Conservation (phyloP, 495 filamentous ascomycete genomes). For the Evansstolkia leycettana region DNA sequence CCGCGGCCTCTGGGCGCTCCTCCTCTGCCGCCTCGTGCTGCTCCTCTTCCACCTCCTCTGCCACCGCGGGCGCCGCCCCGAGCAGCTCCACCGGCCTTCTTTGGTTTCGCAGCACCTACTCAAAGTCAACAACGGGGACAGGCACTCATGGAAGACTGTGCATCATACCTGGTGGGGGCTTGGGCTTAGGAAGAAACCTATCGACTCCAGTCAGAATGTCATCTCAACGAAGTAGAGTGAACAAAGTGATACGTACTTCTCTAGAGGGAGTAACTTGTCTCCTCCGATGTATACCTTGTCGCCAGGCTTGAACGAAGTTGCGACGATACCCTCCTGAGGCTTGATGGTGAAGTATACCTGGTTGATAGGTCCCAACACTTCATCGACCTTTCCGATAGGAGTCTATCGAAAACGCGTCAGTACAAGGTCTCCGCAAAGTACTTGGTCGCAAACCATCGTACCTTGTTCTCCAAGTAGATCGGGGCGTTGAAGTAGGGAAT, state of each 20-base stretch:
- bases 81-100: conserved; percentile 30
- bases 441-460: conserved; percentile 19
- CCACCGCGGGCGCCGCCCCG: conserved; percentile 28
- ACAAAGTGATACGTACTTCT: conserved; percentile 42
- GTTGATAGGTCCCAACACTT: conserved; percentile 82
- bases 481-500: conserved; percentile 98
- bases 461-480: conserved; percentile 98
- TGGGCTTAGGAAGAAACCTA: conserved; percentile 89
- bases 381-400: conserved; percentile 46
- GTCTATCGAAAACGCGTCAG: conserved; percentile 27
- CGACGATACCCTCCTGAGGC: conserved; percentile 88
- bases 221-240: conserved; percentile 6
- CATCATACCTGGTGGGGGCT: conserved; percentile 67
- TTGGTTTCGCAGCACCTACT: conserved; percentile 21
- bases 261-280: conserved; percentile 88
- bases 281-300: conserved; percentile 94
- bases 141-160: too few relatives aligned
- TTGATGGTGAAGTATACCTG: conserved; percentile 98
- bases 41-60: conserved; percentile 32
- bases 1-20: conserved; percentile 25
- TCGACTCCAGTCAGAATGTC: background rate
- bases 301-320: conserved; percentile 83
- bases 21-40: conserved; percentile 23
- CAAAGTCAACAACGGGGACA: too few relatives aligned
- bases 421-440: conserved; percentile 3